Conservation (phyloP, 352 stramenopile species). For the Phytopythium chamaehyphon region DNA sequence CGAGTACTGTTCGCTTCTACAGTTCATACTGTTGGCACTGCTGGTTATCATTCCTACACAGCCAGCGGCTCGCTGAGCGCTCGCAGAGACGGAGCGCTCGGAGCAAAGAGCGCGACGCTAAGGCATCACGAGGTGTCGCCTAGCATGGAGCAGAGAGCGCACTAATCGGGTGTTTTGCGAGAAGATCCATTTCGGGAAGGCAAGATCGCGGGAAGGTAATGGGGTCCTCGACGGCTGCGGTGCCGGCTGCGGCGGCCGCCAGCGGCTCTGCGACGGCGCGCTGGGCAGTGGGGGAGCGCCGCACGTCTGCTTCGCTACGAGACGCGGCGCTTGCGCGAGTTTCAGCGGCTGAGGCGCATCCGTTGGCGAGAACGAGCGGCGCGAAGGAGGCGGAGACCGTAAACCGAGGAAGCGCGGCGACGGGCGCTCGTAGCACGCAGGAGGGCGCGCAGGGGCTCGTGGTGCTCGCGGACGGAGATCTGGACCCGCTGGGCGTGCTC, state of each 20-base stretch:
- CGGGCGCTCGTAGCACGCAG: too few relatives aligned
- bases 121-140: not conserved
- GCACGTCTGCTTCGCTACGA: constrained; percentile 17
- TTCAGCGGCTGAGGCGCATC: constrained; percentile 34
- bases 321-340: constrained; percentile 20
- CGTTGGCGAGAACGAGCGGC: constrained; percentile 17
- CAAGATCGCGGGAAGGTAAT: not conserved
- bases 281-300: constrained; percentile 45
- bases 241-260: not conserved
- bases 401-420: constrained; percentile 5
- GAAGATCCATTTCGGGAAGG: constrained; percentile 1
- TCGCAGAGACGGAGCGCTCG: not conserved
- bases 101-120: constrained; percentile 1
- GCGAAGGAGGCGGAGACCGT: constrained; percentile 1
- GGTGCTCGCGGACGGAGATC: constrained; percentile 55
- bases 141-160: too few relatives aligned
- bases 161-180: too few relatives aligned
- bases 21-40: too few relatives aligned
- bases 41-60: too few relatives aligned
- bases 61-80: not conserved
- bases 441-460: constrained; percentile 36
- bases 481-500: constrained; percentile 64
- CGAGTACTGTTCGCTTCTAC: too few relatives aligned
- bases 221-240: constrained; percentile 1
- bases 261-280: not conserved